phyloP scores from a whole-genome alignment of 805 yeast genomes.

The Cyberlindnera americana region DNA sequence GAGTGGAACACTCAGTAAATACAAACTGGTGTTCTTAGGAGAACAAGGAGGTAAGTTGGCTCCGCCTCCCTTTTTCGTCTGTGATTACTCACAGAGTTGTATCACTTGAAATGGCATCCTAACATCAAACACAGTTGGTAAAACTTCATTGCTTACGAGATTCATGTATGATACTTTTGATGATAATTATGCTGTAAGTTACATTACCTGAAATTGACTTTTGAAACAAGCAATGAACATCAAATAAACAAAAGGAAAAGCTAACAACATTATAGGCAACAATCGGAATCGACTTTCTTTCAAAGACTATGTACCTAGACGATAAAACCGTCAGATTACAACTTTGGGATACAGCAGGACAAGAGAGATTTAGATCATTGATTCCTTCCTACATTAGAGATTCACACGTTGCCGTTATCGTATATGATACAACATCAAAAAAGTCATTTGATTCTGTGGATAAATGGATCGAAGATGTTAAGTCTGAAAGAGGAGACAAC shows the following conservation, averaged over 20 bases:
- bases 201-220: too few species aligned
- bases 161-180: constrained; percentile 98
- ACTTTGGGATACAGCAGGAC: constrained; percentile 98
- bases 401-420: constrained; percentile 95
- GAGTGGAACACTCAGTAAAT: constrained; percentile 44
- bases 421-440: constrained; percentile 86
- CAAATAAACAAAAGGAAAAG: too few species aligned
- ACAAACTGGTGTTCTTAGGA: constrained; percentile 93
- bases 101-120: too few species aligned
- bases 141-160: constrained; percentile 92
- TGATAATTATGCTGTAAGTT: constrained; percentile 72
- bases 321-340: constrained; percentile 94
- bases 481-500: constrained; percentile 86
- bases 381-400: constrained; percentile 96
- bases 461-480: constrained; percentile 94
- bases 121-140: constrained; percentile 58
- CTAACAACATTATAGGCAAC: constrained; percentile 57
- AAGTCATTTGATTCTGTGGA: constrained; percentile 80
- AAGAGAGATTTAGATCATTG: constrained; percentile 89
- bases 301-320: constrained; percentile 92
- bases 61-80: neutral
- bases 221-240: too few species aligned
- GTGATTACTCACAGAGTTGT: too few species aligned
- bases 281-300: constrained; percentile 92
- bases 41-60: constrained; percentile 51